These are phyloP conservation scores for Ceriops decandra DNA, from an alignment of 345 rosid species.

Conservation along the genomic window DNA sequence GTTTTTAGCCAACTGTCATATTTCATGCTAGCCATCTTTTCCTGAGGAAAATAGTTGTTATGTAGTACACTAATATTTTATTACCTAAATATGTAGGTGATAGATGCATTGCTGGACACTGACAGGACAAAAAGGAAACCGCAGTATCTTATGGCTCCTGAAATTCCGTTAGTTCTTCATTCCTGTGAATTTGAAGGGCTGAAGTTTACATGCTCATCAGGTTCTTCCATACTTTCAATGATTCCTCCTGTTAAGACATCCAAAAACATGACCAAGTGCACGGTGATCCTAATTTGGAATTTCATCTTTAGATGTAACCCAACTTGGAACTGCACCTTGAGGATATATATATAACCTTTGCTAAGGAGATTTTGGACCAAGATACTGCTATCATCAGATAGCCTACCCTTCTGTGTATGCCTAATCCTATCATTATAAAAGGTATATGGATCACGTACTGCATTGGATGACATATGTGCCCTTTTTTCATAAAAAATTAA, in stretches of 20 bases:
- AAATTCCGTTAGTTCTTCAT: slow-evolving; percentile 72
- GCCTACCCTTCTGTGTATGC: neutral
- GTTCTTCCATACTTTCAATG: slow-evolving; percentile 30
- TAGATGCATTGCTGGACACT: slow-evolving; percentile 67
- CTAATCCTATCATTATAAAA: neutral
- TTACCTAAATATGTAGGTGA: slow-evolving; percentile 40
- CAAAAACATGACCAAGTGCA: neutral
- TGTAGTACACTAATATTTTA: slow-evolving; percentile 7
- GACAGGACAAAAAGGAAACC: slow-evolving; percentile 64
- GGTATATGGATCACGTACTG: neutral
- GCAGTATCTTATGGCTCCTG: slow-evolving; percentile 79
- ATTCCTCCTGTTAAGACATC: too few species aligned
- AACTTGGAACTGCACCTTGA: neutral
- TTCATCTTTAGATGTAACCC: neutral
- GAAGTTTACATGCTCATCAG: slow-evolving; percentile 67
- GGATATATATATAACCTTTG: neutral
- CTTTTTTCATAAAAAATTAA: neutral
- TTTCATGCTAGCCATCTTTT: neutral
- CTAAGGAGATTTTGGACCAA: neutral
- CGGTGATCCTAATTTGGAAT: neutral
- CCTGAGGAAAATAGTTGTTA: neutral
- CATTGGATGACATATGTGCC: neutral
- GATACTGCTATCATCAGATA: neutral
- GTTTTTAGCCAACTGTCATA: neutral
- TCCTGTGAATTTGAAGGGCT: slow-evolving; percentile 73